Evolutionary conservation across 2,329 filamentous ascomycete species (phyloP), one percentile per base, ranked within the genome.

Genomic region (Madurella fahalii): DNA sequence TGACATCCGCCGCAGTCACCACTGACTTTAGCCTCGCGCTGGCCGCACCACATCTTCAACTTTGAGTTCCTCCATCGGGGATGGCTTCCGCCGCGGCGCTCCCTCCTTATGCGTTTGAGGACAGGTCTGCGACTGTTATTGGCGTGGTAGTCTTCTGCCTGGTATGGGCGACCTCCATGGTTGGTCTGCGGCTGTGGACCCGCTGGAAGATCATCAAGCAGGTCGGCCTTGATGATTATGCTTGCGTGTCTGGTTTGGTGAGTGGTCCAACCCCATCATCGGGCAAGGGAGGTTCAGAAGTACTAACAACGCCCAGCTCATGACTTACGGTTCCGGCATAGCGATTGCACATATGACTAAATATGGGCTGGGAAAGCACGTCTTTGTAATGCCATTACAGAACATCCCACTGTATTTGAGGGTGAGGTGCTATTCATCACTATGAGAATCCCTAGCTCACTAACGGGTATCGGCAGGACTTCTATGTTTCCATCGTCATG

Each of bases 401-500:
- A 34, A 57, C 37, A 51, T 62, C 13, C 51, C 58, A n/a, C 18
- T 57, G 12, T 59, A 61, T 25, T 41, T 59, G 4, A 45, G 53
- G 31, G 57, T 60, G 20, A 52, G 52, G 7, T n/a, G n/a, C n/a
- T 7, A 25, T 25, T 25, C 25, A 25, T 25, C 25, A 7, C 25
- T 7, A 25, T 4, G 25, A 25, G 25, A 25, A 25, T 7, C 30
- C 25, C 15, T 18, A 5, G 34, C n/a, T 16, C 18, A 15, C 2
- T 18, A 18, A 12, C 51, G 50, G 17, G 58, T 49, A 8, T 15
- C 2, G 2, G 4, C 42, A 72, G 69, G 60, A 57, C 49, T 65
- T 44, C 69, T 72, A 69, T 54, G 42, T 71, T 34, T 69, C 67
- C 2, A 69, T 73, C 17, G 61, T 68, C n/a, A 56, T 72, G 32